Evolutionary conservation across 805 yeast species (phyloP), one percentile per base, ranked within the genome.

Genomic region (Lipomyces mesembrius): DNA sequence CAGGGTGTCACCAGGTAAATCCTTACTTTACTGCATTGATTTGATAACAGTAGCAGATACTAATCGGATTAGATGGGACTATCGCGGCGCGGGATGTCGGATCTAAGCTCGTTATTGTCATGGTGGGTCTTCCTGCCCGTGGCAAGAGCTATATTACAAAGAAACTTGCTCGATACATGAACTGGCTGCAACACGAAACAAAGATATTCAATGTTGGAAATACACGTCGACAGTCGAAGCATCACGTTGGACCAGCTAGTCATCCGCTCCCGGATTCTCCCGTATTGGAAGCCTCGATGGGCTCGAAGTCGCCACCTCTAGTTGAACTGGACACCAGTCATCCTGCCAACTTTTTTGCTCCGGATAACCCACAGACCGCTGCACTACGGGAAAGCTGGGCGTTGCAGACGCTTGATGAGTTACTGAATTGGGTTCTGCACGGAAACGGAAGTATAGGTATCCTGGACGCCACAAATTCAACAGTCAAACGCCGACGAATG

Each of bases 101-200:
- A 0, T 86, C 92, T 14, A 90, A 92, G 75, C 83, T 94, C 62
- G 96, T 94, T 17, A 91, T 94, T 66, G 96, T 95, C 22, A 94
- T 94, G 98, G 97, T 94, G 17, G 99, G 99, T 1, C 74, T 81
- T 57, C 98, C 98, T 0, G 98, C 98, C 0, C 82, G 98, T 63
- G 99, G 99, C 2, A 94, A 94, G 77, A 90, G 96, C 1, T 95
- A 93, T 76, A 87, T 94, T 69, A 92, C 98, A 61, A 94, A 92
- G 78, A 94, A 95, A 76, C 82, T 94, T 59, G 90, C 96, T 0
- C 80, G 98, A 67, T 95, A 91, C 78, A 81, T 94, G 76, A 94
- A 94, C 79, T 94, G 97, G 96, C 85, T 92, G 52, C 97, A 93
- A 78, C 96, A 93, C 74, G 92, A 90, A 72, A 88, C 96, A 67